Conservation (phyloP, 2,329 filamentous ascomycete species). For the Diaporthe sp. region DNA sequence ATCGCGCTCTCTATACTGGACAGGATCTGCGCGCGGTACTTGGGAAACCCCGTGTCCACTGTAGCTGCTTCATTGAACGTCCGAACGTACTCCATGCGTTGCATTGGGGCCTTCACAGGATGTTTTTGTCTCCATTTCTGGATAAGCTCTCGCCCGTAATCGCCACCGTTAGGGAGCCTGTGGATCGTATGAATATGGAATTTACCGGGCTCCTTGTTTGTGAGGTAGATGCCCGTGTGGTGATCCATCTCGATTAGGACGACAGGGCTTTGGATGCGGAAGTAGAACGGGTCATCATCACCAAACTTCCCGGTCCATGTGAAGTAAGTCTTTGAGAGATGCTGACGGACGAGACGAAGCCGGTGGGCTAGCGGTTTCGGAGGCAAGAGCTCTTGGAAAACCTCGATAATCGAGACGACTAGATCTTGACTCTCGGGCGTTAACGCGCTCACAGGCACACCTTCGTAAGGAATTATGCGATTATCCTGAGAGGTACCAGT, state of each 20-base stretch:
- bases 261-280: not conserved
- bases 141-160: not conserved
- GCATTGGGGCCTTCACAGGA: not conserved
- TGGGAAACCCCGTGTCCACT: not conserved
- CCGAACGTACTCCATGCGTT: not conserved
- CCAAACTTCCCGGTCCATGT: not conserved
- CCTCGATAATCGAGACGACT: not conserved
- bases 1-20: not conserved
- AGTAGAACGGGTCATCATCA: not conserved
- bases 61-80: not conserved
- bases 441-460: not conserved
- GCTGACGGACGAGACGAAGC: not conserved
- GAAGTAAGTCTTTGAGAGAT: conserved; percentile 6
- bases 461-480: not conserved
- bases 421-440: not conserved
- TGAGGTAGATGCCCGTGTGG: not conserved
- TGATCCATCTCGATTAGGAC: not conserved
- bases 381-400: conserved; percentile 8
- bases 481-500: conserved; percentile 3
- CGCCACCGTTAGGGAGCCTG: not conserved
- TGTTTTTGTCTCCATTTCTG: not conserved
- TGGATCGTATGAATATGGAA: not conserved
- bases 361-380: not conserved
- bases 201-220: not conserved
- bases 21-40: not conserved